Base-by-base conservation (phyloP, 2,329 filamentous ascomycete genomes). In the Cytospora chrysosperma region DNA sequence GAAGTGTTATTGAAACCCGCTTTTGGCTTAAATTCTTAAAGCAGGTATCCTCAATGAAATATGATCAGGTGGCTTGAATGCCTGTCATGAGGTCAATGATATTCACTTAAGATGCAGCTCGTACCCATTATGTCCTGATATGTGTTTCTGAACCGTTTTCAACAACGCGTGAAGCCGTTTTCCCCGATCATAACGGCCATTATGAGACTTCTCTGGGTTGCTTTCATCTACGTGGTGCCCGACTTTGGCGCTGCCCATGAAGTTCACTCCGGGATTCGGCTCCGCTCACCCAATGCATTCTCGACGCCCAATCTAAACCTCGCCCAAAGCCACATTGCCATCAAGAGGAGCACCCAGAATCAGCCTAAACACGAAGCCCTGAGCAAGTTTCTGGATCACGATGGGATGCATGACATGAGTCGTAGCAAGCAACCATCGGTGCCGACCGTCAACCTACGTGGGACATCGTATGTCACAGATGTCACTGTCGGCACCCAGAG, bases 391-490 rank as follows among this genome's bases (percentile, higher is more conserved):
- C n/a, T n/a, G n/a, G n/a, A n/a, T n/a, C n/a, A n/a, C n/a, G n/a
- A n/a, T n/a, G n/a, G n/a, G n/a, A n/a, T n/a, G n/a, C n/a, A n/a
- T n/a, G n/a, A n/a, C n/a, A n/a, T n/a, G n/a, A n/a, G n/a, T n/a
- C n/a, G n/a, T n/a, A n/a, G n/a, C n/a, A n/a, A n/a, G n/a, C n/a
- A n/a, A n/a, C n/a, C n/a, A n/a, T n/a, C n/a, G n/a, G n/a, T n/a
- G n/a, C n/a, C n/a, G n/a, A n/a, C n/a, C n/a, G n/a, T n/a, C n/a
- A n/a, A n/a, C 51, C 59, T 8, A 9, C 19, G 17, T 1, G 64
- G 64, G 17, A 34, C 59, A 19, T 66, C 64, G 1, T 73, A 73
- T 63, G 67, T 72, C 55, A 68, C 71, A 28, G 68, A 73, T 30
- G 66, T 73, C 26, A 40, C 50, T 0, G 65, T 73, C 2, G 71